Conservation (phyloP, 2,329 filamentous ascomycete species). For the Ceratocystis ficicola region DNA sequence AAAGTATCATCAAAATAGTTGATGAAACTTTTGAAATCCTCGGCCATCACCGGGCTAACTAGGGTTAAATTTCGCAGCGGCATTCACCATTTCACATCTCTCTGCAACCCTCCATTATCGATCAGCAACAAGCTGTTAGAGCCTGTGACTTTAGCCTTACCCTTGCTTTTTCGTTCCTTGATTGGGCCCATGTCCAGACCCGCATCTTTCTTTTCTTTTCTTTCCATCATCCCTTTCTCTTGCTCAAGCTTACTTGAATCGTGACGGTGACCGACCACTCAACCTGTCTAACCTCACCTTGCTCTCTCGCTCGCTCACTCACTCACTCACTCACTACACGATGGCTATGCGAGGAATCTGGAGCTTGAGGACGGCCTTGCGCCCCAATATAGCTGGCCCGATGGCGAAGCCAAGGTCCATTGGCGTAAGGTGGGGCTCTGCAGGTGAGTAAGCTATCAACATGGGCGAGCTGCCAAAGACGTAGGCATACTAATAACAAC, state of each 20-base stretch:
- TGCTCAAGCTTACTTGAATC: neutral
- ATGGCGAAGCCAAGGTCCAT: neutral
- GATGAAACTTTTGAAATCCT: neutral
- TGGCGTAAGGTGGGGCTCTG: conserved; percentile 16
- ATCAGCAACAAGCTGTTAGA: neutral
- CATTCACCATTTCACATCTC: neutral
- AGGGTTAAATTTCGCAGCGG: neutral
- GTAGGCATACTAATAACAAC: neutral
- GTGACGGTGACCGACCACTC: neutral
- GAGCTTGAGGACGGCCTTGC: conserved; percentile 8
- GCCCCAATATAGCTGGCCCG: conserved; percentile 6
- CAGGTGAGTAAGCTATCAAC: conserved; percentile 9
- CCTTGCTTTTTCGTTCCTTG: neutral
- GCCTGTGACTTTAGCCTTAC: neutral
- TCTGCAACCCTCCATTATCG: neutral
- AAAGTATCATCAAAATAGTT: too few relatives aligned
- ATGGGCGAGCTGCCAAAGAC: neutral
- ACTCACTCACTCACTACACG: neutral
- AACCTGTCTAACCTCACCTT: neutral
- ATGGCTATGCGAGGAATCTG: conserved; percentile 12
- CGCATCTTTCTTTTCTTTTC: neutral
- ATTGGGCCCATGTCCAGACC: neutral
- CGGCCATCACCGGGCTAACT: neutral
- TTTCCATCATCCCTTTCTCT: neutral
- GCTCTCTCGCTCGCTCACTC: neutral